phyloP scores from a whole-genome alignment of 2,329 filamentous ascomycete genomes.

The Penicillium sp. region DNA sequence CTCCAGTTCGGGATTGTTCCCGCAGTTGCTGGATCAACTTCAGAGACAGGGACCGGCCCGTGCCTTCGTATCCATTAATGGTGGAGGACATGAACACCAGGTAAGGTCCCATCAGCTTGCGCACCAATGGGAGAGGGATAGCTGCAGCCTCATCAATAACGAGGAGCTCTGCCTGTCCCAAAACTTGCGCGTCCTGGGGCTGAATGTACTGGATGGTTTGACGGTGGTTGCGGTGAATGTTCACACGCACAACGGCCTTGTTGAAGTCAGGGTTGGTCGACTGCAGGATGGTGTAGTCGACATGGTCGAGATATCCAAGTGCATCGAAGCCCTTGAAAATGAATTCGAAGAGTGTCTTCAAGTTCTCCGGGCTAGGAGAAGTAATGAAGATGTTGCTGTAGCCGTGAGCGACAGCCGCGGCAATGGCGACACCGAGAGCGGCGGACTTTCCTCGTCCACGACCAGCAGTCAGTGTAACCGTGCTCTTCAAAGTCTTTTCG shows the following conservation, averaged over 20 bases:
- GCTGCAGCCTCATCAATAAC: conserved; percentile 97
- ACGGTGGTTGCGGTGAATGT: conserved; percentile 85
- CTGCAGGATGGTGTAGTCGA: conserved; percentile 96
- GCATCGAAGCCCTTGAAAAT: conserved; percentile 97
- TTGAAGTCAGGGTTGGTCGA: conserved; percentile 98
- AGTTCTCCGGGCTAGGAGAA: conserved; percentile 90
- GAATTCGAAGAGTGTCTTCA: conserved; percentile 97
- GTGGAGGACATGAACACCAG: conserved; percentile 98
- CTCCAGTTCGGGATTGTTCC: conserved; percentile 70
- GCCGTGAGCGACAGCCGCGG: conserved; percentile 85
- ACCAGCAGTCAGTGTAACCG: conserved; percentile 83
- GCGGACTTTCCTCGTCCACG: conserved; percentile 96
- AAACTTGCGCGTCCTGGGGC: conserved; percentile 86
- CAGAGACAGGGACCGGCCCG: conserved; percentile 82
- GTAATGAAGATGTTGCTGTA: conserved; percentile 99
- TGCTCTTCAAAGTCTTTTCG: conserved; percentile 89
- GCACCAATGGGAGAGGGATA: conserved; percentile 83
- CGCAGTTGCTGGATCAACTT: conserved; percentile 96
- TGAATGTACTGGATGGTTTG: conserved; percentile 99
- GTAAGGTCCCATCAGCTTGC: conserved; percentile 92
- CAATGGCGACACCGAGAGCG: conserved; percentile 85
- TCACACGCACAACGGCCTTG: conserved; percentile 95
- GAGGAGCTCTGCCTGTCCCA: conserved; percentile 87
- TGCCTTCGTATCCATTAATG: conserved; percentile 97
- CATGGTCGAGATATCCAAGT: conserved; percentile 83